Conservation (phyloP, 371 early-diverging fungal genomes). For the Syncephalastrum monosporum region DNA sequence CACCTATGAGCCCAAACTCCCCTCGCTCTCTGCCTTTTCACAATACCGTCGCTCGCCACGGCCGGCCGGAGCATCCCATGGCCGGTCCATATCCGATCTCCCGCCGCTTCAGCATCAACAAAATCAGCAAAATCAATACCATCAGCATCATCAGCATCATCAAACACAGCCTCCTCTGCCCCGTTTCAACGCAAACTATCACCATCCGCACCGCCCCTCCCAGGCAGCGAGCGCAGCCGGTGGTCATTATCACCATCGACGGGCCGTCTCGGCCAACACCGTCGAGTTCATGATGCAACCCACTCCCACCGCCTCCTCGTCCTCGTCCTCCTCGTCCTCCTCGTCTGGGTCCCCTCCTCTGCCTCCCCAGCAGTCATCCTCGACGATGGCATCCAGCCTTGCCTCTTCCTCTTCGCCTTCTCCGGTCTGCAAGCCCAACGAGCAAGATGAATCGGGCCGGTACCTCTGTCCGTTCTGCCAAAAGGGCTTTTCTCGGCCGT, state of each 20-base stretch:
- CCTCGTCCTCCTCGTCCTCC: slow-evolving; percentile 11
- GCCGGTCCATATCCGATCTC: slow-evolving; percentile 6
- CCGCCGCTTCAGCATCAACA: slow-evolving; percentile 1
- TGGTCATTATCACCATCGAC: slow-evolving; percentile 6
- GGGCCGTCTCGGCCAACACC: slow-evolving; percentile 18
- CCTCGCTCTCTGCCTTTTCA: background rate
- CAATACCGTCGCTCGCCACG: background rate
- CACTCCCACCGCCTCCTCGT: background rate
- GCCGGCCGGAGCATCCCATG: background rate
- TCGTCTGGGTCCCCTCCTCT: slow-evolving; percentile 10
- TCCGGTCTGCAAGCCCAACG: slow-evolving; percentile 3
- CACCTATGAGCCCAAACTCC: no score
- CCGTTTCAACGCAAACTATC: no score
- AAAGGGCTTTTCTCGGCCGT: slow-evolving; percentile 62
- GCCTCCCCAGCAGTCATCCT: background rate
- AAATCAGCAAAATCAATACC: background rate
- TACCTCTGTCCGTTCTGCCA: slow-evolving; percentile 53
- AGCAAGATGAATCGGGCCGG: slow-evolving; percentile 10
- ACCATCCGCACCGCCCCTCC: no score
- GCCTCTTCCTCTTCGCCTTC: slow-evolving; percentile 8
- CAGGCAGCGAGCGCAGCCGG: no score
- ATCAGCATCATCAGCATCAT: slow-evolving; percentile 12
- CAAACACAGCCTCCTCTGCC: slow-evolving; percentile 7
- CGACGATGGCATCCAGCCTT: background rate
- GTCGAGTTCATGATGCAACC: slow-evolving; percentile 17